Evolutionary conservation across 129 eudicot species (phyloP).

Genomic region (carrot (Daucus carota)): DH1_v3.0 NC_030385.2:38853501-38854000

Average conservation of each 20-base stretch:
- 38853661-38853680: conserved; percentile 58
- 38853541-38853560: conserved; percentile 21
- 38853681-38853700: conserved; percentile 65
- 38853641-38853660: conserved; percentile 73
- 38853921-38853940: conserved; percentile 54
- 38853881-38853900: conserved; percentile 51
- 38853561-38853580: background rate
- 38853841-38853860: conserved; percentile 56
- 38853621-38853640: conserved; percentile 81
- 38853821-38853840: conserved; percentile 55
- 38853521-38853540: conserved; percentile 14
- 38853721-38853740: conserved; percentile 57
- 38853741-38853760: conserved; percentile 62
- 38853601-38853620: conserved; percentile 18
- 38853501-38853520: conserved; percentile 24
- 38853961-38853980: conserved; percentile 53
- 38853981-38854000: conserved; percentile 54
- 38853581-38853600: background rate
- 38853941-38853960: conserved; percentile 81
- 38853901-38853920: conserved; percentile 48
- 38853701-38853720: conserved; percentile 43
- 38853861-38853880: conserved; percentile 52
- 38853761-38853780: conserved; percentile 71
- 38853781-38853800: conserved; percentile 50
- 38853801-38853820: conserved; percentile 78